Evolutionary conservation across 345 rosid species (phyloP).

Genomic region (Rubroshorea leprosula): DNA sequence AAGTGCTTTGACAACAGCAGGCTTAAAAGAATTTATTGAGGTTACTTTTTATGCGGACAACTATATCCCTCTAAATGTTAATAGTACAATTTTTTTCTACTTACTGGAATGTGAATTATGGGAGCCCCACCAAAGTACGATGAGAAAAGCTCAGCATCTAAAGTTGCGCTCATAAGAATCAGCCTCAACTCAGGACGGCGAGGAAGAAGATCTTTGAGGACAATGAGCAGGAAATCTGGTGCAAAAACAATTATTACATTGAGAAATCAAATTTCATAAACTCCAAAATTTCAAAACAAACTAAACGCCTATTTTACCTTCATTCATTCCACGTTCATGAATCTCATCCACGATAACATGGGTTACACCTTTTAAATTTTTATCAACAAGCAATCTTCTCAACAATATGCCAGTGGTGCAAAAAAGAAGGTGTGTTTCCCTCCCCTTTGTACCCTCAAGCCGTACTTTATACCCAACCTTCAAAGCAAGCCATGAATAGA

Average conservation of each 20-base stretch:
- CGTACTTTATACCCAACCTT: slow-evolving; percentile 97
- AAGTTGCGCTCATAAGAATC: slow-evolving; percentile 92
- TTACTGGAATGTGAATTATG: slow-evolving; percentile 65
- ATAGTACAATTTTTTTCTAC: too few species aligned
- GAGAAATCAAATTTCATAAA: slow-evolving; percentile 26
- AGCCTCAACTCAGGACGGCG: slow-evolving; percentile 75
- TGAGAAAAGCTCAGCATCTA: slow-evolving; percentile 92
- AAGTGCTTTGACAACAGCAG: too few species aligned
- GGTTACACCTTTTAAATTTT: slow-evolving; percentile 75
- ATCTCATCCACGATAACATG: slow-evolving; percentile 95
- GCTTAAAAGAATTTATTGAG: too few species aligned
- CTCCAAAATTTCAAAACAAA: slow-evolving; percentile 6
- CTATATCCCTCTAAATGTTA: too few species aligned
- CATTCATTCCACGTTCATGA: slow-evolving; percentile 98
- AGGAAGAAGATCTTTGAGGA: slow-evolving; percentile 86
- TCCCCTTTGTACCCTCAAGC: slow-evolving; percentile 86
- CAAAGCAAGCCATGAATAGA: slow-evolving; percentile 15
- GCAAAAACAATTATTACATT: slow-evolving; percentile 13
- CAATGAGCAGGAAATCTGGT: slow-evolving; percentile 86
- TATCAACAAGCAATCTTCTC: slow-evolving; percentile 85
- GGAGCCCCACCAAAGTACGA: slow-evolving; percentile 86
- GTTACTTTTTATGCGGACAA: too few species aligned
- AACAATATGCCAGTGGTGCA: slow-evolving; percentile 93
- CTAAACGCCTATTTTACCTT: slow-evolving; percentile 46
- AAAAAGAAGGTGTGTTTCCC: slow-evolving; percentile 81